Conservation (phyloP, 768 basidiomycete genomes). For the Mycena venus region DNA sequence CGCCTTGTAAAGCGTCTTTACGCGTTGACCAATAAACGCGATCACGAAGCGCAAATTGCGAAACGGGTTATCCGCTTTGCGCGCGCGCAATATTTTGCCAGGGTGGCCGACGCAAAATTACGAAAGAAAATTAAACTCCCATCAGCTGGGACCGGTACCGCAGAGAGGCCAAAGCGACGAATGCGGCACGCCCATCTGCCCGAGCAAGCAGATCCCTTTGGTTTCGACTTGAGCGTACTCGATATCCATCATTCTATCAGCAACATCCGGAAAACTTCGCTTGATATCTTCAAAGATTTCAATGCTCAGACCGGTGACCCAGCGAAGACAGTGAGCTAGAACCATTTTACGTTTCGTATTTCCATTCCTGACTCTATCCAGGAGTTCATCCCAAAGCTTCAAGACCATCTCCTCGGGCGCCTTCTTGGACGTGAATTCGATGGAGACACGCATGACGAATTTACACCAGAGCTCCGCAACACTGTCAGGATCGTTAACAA, state of each 20-base stretch:
- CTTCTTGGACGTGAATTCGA: slow-evolving; percentile 40
- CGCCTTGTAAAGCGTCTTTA: slow-evolving; percentile 53
- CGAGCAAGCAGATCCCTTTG: slow-evolving; percentile 10
- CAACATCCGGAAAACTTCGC: slow-evolving; percentile 25
- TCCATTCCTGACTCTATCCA: not conserved
- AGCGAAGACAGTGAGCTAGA: slow-evolving; percentile 35
- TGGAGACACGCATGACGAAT: slow-evolving; percentile 44
- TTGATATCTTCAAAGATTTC: slow-evolving; percentile 40
- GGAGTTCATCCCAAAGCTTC: slow-evolving; percentile 48
- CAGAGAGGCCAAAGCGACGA: not conserved
- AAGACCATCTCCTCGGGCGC: slow-evolving; percentile 50
- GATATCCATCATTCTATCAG: slow-evolving; percentile 37
- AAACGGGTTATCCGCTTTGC: slow-evolving; percentile 26
- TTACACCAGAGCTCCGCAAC: slow-evolving; percentile 37
- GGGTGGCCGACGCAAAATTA: not conserved
- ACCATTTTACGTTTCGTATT: not conserved
- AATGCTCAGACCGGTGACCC: slow-evolving; percentile 38
- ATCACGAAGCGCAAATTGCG: slow-evolving; percentile 45
- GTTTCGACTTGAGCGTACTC: not conserved
- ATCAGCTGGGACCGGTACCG: not conserved
- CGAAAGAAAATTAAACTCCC: not conserved
- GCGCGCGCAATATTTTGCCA: not conserved
- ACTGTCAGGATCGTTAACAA: slow-evolving; percentile 33
- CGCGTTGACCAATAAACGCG: slow-evolving; percentile 49
- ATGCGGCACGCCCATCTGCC: slow-evolving; percentile 11